Evolutionary conservation across 768 basidiomycete genomes (phyloP).

Genomic region (Collybiopsis confluens): DNA sequence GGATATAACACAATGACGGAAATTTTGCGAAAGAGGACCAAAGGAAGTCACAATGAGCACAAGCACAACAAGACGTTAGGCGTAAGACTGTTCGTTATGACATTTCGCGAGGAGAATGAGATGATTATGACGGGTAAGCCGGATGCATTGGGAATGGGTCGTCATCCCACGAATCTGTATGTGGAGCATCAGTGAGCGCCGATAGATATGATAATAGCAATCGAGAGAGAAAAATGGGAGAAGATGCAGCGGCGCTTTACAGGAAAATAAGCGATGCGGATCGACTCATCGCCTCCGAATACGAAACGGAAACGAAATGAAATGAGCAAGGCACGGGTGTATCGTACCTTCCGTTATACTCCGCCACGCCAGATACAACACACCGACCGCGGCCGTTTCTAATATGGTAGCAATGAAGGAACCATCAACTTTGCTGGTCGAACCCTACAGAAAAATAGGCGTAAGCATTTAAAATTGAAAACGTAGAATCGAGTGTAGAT

Average conservation of each 20-base stretch:
- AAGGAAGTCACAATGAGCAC: too few relatives aligned
- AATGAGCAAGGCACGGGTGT: not conserved
- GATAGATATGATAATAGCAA: not conserved
- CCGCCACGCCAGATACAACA: constrained; percentile 77
- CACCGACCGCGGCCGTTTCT: constrained; percentile 68
- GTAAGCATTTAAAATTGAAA: not conserved
- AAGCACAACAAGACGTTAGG: too few relatives aligned
- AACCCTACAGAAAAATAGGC: constrained; percentile 34
- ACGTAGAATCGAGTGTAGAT: not conserved
- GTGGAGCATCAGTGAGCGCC: not conserved
- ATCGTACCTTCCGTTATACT: constrained; percentile 82
- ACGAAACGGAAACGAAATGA: not conserved
- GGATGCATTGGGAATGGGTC: constrained; percentile 3
- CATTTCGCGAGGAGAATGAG: too few relatives aligned
- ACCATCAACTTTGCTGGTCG: constrained; percentile 73
- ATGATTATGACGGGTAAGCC: not conserved
- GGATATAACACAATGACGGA: too few relatives aligned
- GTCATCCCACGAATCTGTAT: constrained; percentile 4
- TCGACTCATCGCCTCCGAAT: not conserved
- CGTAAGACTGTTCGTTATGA: too few relatives aligned
- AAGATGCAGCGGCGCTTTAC: not conserved
- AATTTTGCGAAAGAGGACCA: too few relatives aligned
- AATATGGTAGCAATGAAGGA: constrained; percentile 83
- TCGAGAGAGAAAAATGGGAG: not conserved
- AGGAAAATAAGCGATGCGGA: too few relatives aligned